Evolutionary conservation across 495 filamentous ascomycete genomes (phyloP), one percentile per base, ranked within the genome.

Genomic region (Trichoderma parareesei): DNA sequence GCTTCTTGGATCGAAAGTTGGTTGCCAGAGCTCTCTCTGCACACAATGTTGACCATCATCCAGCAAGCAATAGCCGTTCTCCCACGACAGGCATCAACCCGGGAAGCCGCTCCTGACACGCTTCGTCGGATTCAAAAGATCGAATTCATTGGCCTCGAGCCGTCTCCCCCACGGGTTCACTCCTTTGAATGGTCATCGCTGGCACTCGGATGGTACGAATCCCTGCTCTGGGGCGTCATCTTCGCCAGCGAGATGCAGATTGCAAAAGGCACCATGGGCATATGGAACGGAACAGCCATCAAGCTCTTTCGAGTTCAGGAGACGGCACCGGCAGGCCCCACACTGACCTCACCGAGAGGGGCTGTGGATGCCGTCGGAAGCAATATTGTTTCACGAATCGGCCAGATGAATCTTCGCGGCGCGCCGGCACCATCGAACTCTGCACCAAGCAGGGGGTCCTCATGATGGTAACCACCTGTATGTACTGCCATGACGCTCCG

Each of bases 321-420:
- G 70, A 88, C 87, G 37, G 89, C 86, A 3, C 82, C 88, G 6
- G 84, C 90, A 67, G 91, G 91, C 0, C 93, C 93, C 6, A 90
- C 87, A 9, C 74, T 98, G 49, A 84, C 90, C 44, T 88, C 86
- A 20, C 94, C 94, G 0, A 84, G 91, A 67, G 94, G 94, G 4
- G 94, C 93, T 0, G 95, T 98, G 4, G 94, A 98, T 77, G 94
- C 94, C 0, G 92, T 98, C 10, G 94, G 94, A 1, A 94, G 86
- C 70, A 95, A 92, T 66, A 84, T 98, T 46, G 93, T 97, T 57
- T 88, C 88, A 67, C 80, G 93, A 57, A 90, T 98, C 65, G 92
- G 93, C 4, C 88, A 85, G 65, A 83, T 97, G 63, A 90, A 83
- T 69, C 70, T 81, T 38, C 73, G 80, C n/a, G 79, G 79, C 16